Percentiles rank a stretch among this genome's conserved stretches.
phyloP scores from a whole-genome alignment of 345 rosid species.

The Pistacia integerrima region DNA sequence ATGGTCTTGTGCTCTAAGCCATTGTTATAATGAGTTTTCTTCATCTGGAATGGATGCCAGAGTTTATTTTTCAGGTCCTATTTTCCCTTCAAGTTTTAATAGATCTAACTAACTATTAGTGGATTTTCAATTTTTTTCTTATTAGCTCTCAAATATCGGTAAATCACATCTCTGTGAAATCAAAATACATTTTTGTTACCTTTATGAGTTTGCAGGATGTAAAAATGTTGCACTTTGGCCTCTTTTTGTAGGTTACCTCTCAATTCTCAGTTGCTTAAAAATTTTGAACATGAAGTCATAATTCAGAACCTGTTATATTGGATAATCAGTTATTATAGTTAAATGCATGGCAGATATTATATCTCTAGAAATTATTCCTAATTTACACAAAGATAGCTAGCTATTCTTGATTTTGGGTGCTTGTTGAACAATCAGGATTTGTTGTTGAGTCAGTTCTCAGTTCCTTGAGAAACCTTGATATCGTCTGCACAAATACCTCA shows the following conservation, averaged over 20 bases:
- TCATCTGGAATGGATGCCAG: too few relatives aligned
- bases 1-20: too few relatives aligned
- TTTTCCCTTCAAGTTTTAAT: too few relatives aligned
- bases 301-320: background rate
- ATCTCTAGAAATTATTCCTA: background rate
- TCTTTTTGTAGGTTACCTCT: too few relatives aligned
- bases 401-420: background rate
- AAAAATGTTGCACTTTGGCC: background rate
- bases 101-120: too few relatives aligned
- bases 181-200: background rate
- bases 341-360: background rate
- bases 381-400: too few relatives aligned
- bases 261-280: background rate
- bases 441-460: slow-evolving; percentile 12
- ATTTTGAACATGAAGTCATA: background rate
- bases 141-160: too few relatives aligned
- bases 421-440: background rate
- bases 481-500: slow-evolving; percentile 23
- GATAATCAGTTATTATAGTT: background rate
- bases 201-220: background rate
- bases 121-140: too few relatives aligned
- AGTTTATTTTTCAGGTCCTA: too few relatives aligned
- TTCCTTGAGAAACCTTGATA: slow-evolving; percentile 28
- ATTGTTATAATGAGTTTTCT: too few relatives aligned
- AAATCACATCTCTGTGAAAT: background rate